These are phyloP conservation scores for Angophora floribunda DNA, from an alignment of 345 rosid species.

Conservation along the genomic window DNA sequence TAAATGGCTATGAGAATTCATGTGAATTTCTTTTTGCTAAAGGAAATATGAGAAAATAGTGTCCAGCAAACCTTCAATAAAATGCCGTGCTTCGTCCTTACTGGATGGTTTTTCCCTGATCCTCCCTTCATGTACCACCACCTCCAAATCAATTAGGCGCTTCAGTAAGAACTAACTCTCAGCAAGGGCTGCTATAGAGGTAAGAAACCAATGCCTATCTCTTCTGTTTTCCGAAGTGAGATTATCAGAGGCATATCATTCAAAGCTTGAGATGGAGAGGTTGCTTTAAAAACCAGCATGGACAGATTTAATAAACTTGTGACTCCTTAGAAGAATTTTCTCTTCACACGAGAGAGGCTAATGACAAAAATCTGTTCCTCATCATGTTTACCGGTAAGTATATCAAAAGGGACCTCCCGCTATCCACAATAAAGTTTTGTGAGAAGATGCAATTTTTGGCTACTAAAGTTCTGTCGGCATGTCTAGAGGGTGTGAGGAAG, in stretches of 20 bases:
- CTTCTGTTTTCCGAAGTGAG: not conserved
- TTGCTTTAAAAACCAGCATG: not conserved
- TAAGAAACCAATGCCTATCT: not conserved
- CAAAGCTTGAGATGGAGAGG: not conserved
- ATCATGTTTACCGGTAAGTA: not conserved
- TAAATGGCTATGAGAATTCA: not conserved
- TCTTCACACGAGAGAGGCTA: not conserved
- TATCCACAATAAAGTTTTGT: not conserved
- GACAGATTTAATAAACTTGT: not conserved
- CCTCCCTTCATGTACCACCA: conserved; percentile 76
- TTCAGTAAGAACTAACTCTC: not conserved
- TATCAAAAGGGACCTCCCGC: not conserved
- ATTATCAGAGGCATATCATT: not conserved
- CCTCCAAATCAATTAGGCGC: conserved; percentile 34
- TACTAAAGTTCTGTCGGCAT: not conserved
- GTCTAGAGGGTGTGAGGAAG: not conserved
- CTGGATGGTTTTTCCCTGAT: conserved; percentile 82
- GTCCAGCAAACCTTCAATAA: conserved; percentile 54
- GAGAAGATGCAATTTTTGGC: not conserved
- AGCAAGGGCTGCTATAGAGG: not conserved
- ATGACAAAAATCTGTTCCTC: not conserved
- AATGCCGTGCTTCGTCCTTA: conserved; percentile 72
- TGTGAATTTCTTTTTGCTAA: not conserved
- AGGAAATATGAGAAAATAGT: not conserved
- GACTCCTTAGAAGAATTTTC: not conserved